These are phyloP conservation scores for Spinellus fusiger DNA, from an alignment of 192 early-diverging fungal species.

Conservation along the genomic window DNA sequence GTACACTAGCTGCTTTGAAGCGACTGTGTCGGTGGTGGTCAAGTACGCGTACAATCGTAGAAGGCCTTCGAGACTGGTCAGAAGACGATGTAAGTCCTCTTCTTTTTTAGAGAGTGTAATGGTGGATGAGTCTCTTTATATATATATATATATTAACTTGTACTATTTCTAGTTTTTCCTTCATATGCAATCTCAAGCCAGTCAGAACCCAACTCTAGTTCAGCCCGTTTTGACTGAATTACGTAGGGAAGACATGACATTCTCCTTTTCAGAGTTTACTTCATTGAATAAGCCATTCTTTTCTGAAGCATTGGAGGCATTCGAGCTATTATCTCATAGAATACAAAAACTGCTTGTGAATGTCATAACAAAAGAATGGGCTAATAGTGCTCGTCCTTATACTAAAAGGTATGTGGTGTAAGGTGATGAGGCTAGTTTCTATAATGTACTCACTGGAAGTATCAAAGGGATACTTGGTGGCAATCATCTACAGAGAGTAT, in stretches of 20 bases:
- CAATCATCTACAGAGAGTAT: slow-evolving; percentile 20
- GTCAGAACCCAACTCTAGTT: slow-evolving; percentile 11
- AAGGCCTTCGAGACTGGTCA: slow-evolving; percentile 42
- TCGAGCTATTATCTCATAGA: slow-evolving; percentile 26
- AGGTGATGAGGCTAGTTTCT: neutral
- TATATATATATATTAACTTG: neutral
- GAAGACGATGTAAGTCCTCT: slow-evolving; percentile 44
- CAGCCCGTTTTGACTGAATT: neutral
- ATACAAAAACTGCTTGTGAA: slow-evolving; percentile 40
- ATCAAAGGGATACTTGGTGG: slow-evolving; percentile 45
- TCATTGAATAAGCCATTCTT: neutral
- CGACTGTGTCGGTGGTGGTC: slow-evolving; percentile 48
- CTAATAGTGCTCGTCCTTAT: slow-evolving; percentile 34
- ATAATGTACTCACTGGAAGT: too few species aligned
- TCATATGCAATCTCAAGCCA: slow-evolving; percentile 39
- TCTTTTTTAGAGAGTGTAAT: neutral
- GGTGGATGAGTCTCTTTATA: neutral
- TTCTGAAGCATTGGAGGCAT: slow-evolving; percentile 9
- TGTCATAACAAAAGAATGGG: slow-evolving; percentile 40
- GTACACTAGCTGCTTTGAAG: slow-evolving; percentile 34
- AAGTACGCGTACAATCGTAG: slow-evolving; percentile 37
- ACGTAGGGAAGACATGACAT: neutral
- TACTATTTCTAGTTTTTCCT: slow-evolving; percentile 42
- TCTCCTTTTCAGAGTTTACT: neutral
- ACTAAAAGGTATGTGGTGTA: slow-evolving; percentile 32